Conservation (phyloP, 768 basidiomycete species). For the Exsudoporus frostii region DNA sequence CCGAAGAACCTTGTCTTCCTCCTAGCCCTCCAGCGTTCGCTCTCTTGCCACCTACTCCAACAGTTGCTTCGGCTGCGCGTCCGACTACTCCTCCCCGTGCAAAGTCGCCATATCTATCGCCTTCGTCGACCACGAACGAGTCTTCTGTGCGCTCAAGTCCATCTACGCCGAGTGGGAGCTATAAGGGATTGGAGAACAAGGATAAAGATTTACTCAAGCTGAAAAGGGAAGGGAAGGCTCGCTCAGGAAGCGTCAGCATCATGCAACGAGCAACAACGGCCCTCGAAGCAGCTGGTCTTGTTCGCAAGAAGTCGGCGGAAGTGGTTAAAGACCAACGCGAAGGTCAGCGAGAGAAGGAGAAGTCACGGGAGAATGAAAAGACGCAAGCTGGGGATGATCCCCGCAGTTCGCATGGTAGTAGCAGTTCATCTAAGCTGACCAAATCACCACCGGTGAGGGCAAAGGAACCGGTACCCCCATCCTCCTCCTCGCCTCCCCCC, state of each 20-base stretch:
- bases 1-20: slow-evolving; percentile 33
- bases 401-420: slow-evolving; percentile 62
- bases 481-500: slow-evolving; percentile 53
- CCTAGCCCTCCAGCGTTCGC: slow-evolving; percentile 58
- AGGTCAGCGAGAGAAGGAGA: slow-evolving; percentile 39
- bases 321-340: slow-evolving; percentile 64
- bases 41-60: slow-evolving; percentile 77
- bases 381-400: slow-evolving; percentile 50
- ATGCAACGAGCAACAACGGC: slow-evolving; percentile 95
- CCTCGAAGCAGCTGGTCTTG: slow-evolving; percentile 79
- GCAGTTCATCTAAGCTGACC: slow-evolving; percentile 55
- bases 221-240: slow-evolving; percentile 54
- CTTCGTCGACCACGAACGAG: slow-evolving; percentile 51
- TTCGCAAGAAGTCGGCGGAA: slow-evolving; percentile 79
- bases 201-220: slow-evolving; percentile 49
- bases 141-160: slow-evolving; percentile 58
- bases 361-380: slow-evolving; percentile 43
- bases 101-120: slow-evolving; percentile 54
- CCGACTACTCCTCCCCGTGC: slow-evolving; percentile 51
- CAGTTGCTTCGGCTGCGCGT: slow-evolving; percentile 38
- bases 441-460: slow-evolving; percentile 67
- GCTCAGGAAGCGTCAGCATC: slow-evolving; percentile 91
- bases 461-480: slow-evolving; percentile 40
- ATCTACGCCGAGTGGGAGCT: slow-evolving; percentile 62
- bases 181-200: slow-evolving; percentile 47